phyloP scores from a whole-genome alignment of 352 stramenopile species.

The Thalassiosira mediterranea region DNA sequence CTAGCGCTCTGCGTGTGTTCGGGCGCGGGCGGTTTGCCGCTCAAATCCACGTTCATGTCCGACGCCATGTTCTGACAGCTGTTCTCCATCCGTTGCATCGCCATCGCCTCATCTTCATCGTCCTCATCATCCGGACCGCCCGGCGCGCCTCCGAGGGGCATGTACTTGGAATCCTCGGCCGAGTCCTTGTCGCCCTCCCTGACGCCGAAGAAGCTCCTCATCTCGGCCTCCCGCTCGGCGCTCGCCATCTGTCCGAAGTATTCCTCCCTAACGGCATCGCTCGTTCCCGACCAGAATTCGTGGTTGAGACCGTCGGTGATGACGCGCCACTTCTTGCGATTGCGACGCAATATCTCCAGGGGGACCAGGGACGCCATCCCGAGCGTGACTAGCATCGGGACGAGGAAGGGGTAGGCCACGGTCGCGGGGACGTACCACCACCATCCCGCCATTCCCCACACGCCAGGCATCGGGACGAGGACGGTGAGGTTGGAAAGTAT shows the following conservation, averaged over 20 bases:
- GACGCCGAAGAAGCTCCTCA: conserved; percentile 57
- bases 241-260: conserved; percentile 53
- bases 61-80: conserved; percentile 38
- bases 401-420: conserved; percentile 57
- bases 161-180: conserved; percentile 51
- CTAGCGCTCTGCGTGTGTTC: neutral
- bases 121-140: conserved; percentile 30
- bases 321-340: conserved; percentile 54
- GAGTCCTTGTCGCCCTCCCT: conserved; percentile 31
- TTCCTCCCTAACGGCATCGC: conserved; percentile 41
- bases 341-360: conserved; percentile 51
- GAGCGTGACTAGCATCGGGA: conserved; percentile 53
- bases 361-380: conserved; percentile 54
- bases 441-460: conserved; percentile 58
- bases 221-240: conserved; percentile 46
- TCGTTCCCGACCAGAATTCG: conserved; percentile 47
- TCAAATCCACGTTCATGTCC: conserved; percentile 54
- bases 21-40: conserved; percentile 24
- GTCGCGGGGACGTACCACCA: conserved; percentile 63
- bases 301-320: conserved; percentile 59
- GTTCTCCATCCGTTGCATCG: conserved; percentile 47
- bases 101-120: conserved; percentile 48
- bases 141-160: conserved; percentile 41
- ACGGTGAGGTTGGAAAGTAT: conserved; percentile 54
- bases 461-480: conserved; percentile 52